Conservation (phyloP, 306 rosid genomes). For the Datisca glomerata region DNA sequence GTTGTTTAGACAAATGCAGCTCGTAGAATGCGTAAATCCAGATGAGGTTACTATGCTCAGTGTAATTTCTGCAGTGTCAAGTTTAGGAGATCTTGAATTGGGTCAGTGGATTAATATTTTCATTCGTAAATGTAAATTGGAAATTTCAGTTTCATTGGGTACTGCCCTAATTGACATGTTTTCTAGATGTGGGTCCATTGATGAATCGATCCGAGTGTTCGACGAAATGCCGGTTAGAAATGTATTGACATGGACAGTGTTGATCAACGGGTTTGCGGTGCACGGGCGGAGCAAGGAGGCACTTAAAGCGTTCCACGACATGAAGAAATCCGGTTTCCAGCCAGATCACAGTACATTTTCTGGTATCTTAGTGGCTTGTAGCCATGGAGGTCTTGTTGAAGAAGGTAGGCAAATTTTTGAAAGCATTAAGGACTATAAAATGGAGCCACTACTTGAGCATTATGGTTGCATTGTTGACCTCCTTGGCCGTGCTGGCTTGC, state of each 20-base stretch:
- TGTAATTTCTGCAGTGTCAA: constrained; percentile 38
- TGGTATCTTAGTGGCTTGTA: constrained; percentile 47
- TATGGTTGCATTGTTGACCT: constrained; percentile 62
- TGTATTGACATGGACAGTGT: constrained; percentile 37
- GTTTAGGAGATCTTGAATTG: constrained; percentile 43
- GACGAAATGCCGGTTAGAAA: constrained; percentile 35
- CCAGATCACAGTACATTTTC: constrained; percentile 30
- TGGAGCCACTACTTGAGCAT: constrained; percentile 41
- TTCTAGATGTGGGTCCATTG: constrained; percentile 45
- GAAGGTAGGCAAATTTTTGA: constrained; percentile 32
- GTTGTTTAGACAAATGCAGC: constrained; percentile 41
- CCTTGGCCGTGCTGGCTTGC: constrained; percentile 44
- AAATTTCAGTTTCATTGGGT: constrained; percentile 32
- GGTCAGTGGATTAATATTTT: constrained; percentile 39
- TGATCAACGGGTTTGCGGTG: constrained; percentile 40
- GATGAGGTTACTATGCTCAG: constrained; percentile 39
- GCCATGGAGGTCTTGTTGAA: constrained; percentile 48
- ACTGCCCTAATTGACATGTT: constrained; percentile 52
- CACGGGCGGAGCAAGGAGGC: constrained; percentile 45
- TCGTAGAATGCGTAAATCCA: constrained; percentile 12
- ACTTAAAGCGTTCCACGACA: constrained; percentile 23
- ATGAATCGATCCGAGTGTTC: constrained; percentile 33
- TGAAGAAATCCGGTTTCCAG: constrained; percentile 31
- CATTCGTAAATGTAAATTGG: constrained; percentile 17
- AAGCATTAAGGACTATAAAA: constrained; percentile 20